Base-by-base conservation (phyloP, 192 early-diverging fungal species). In the Phlyctochytrium bullatum region DNA sequence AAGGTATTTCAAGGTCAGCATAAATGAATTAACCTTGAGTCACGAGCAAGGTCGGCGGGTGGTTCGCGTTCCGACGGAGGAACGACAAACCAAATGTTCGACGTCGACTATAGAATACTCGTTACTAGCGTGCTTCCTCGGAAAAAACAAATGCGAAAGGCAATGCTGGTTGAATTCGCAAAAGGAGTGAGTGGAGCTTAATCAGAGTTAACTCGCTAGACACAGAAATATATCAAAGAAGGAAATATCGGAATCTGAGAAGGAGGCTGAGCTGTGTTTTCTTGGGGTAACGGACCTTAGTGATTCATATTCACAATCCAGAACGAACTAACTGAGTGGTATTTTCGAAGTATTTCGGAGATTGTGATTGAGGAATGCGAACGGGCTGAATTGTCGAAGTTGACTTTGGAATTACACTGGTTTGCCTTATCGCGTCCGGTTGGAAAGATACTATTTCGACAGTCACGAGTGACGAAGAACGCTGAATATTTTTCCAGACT, bases 101-200 rank as follows among this genome's bases (percentile, higher is more conserved):
- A 77, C 35, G 74, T 77, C 2, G 81, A 83, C 50, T 79, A 78
- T 59, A 61, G 72, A 25, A 27, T 62, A n/a, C 70, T 83, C 33
- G 64, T 76, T 6, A 73, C 77, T 2, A 72, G 53, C 35, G 68
- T 80, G 6, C 40, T 83, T 12, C 52, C 68, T 4, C 67, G 72
- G 54, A 84, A 84, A 59, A 76, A 77, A 52, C 62, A 77, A 36
- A 68, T 84, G 62, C 75, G 83, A 1, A 84, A 78, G 61, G 50
- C 69, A 29, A 74, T 80, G 78, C 32, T 79, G 1, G 47, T 68
- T 33, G 83, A 84, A 61, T 84, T 78, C 40, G 53, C 57, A 1
- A 74, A 76, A 71, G 77, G 76, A 66, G 75, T 67, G 24, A 59
- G 17, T 47, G 36, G 57, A 14, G 57, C 6, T 58, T 14, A n/a